Evolutionary conservation across 2,329 filamentous ascomycete species (phyloP).

Genomic region (Neofusicoccum ribis): DNA sequence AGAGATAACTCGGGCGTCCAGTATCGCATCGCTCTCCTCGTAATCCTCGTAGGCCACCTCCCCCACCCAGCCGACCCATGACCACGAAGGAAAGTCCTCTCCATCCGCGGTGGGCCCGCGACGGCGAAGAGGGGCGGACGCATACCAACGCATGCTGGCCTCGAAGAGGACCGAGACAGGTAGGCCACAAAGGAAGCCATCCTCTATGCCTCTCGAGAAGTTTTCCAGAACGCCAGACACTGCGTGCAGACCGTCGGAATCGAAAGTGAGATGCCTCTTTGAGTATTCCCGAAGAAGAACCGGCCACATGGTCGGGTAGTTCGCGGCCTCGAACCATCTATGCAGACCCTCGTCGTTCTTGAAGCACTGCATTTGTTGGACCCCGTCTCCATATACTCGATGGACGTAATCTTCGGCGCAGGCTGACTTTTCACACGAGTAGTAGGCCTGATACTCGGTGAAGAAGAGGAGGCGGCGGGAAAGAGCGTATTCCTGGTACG

Average conservation of each 20-base stretch:
- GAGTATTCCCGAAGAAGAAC: not conserved
- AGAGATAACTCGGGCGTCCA: not conserved
- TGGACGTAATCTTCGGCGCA: not conserved
- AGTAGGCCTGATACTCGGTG: not conserved
- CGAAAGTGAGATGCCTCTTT: not conserved
- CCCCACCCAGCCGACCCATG: not conserved
- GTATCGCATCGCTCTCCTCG: not conserved
- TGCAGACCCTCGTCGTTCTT: not conserved
- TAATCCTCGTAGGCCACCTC: not conserved
- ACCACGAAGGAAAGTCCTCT: not conserved
- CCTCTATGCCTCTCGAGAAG: not conserved
- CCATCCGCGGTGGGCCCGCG: not conserved
- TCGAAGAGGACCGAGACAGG: not conserved
- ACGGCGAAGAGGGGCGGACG: not conserved
- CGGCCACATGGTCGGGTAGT: not conserved
- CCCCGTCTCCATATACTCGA: not conserved
- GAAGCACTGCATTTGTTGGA: not conserved
- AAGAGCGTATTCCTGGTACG: not conserved
- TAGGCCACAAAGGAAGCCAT: not conserved
- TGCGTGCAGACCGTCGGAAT: not conserved
- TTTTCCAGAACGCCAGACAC: not conserved
- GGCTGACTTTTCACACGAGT: not conserved
- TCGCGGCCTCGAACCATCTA: not conserved
- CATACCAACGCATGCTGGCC: not conserved
- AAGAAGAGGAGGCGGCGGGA: not conserved